Percentiles rank a stretch among this genome's conserved stretches.
Conservation (phyloP, 306 rosid species). For the Albizia julibrissin region DNA sequence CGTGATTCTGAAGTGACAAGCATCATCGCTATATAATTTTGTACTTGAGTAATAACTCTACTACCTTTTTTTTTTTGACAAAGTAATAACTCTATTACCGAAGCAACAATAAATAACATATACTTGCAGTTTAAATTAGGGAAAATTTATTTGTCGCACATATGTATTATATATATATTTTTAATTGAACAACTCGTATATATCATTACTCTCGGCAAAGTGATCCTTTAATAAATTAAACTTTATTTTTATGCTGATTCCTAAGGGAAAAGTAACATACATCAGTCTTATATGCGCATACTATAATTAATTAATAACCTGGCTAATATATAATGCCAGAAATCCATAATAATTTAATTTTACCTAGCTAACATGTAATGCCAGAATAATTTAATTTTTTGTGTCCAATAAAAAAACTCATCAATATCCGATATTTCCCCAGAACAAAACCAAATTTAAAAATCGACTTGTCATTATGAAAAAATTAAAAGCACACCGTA, state of each 20-base stretch:
- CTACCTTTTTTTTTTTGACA: no score
- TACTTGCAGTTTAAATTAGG: neutral
- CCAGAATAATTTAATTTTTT: neutral
- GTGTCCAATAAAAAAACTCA: neutral
- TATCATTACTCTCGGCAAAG: no score
- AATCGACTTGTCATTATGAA: neutral
- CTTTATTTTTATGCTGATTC: neutral
- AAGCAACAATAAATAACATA: neutral
- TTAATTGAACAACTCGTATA: neutral
- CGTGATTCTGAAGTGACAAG: conserved; percentile 1
- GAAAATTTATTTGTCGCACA: neutral
- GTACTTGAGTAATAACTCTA: neutral
- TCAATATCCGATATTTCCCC: neutral
- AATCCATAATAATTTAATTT: neutral
- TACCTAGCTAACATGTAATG: neutral
- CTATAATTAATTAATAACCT: no score
- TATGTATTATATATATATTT: no score
- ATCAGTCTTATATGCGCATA: no score
- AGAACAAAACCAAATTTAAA: no score
- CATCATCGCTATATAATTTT: neutral
- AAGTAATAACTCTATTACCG: neutral
- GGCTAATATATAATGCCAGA: neutral
- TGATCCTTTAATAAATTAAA: neutral
- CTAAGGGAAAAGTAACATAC: neutral
- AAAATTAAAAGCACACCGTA: no score